A percentile compares a stretch with the other conserved stretches of the same genome.
Evolutionary conservation across 2,329 filamentous ascomycete species (phyloP).

Genomic region (Scedosporium minutisporum): DNA sequence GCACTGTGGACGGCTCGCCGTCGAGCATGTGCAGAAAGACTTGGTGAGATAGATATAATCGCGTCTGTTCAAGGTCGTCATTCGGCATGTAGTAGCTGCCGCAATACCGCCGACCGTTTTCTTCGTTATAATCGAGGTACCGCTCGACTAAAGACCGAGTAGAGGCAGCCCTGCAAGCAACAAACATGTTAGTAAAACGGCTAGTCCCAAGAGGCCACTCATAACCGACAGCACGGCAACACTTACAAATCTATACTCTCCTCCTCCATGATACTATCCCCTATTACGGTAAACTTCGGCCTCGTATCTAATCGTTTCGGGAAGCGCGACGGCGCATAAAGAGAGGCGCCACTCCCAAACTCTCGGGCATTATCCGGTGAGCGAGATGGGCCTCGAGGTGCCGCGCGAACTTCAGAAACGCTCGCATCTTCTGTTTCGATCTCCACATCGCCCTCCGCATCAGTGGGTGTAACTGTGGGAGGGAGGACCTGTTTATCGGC

Average conservation of each 20-base stretch:
- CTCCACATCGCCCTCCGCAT: not conserved
- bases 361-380: not conserved
- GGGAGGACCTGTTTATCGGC: not conserved
- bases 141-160: slow-evolving; percentile 39
- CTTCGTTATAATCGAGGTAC: slow-evolving; percentile 46
- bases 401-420: not conserved
- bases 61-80: slow-evolving; percentile 55
- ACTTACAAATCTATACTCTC: slow-evolving; percentile 11
- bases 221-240: not conserved
- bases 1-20: slow-evolving; percentile 33
- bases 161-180: slow-evolving; percentile 26
- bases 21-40: slow-evolving; percentile 46
- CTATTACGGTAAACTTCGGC: slow-evolving; percentile 1
- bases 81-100: slow-evolving; percentile 57
- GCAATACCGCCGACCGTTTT: slow-evolving; percentile 55
- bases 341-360: not conserved
- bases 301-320: not conserved
- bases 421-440: not conserved
- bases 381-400: not conserved
- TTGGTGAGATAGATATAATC: slow-evolving; percentile 52
- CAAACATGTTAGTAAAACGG: not conserved
- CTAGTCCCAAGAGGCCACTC: not conserved
- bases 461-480: not conserved
- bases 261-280: slow-evolving; percentile 5
- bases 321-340: slow-evolving; percentile 1